Percentiles rank a stretch among this genome's conserved stretches.
phyloP scores from a whole-genome alignment of 345 rosid genomes.

The Capsella bursapastoris region DNA sequence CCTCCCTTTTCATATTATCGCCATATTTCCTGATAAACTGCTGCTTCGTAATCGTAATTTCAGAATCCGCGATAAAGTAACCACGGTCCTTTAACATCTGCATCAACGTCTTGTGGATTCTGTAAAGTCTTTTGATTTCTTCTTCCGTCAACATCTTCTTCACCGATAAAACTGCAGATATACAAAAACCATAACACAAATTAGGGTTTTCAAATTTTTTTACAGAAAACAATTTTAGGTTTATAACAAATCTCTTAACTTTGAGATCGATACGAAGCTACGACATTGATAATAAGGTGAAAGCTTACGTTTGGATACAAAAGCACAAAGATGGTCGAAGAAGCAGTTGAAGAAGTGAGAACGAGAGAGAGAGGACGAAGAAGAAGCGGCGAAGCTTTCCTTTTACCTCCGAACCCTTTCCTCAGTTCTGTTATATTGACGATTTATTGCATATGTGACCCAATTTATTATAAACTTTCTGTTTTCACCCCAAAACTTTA shows the following conservation, averaged over 20 bases:
- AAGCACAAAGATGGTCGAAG: not conserved
- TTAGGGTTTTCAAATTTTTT: conserved; percentile 6
- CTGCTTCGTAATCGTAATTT: conserved; percentile 54
- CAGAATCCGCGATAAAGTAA: conserved; percentile 69
- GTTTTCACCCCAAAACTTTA: conserved; percentile 6
- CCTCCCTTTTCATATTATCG: conserved; percentile 87
- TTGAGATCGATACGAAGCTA: not conserved
- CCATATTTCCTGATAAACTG: conserved; percentile 69
- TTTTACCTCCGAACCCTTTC: conserved; percentile 21
- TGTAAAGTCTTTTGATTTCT: conserved; percentile 63
- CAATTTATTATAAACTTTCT: not conserved
- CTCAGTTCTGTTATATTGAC: not conserved
- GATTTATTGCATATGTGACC: not conserved
- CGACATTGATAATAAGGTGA: not conserved
- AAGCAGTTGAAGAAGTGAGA: not conserved
- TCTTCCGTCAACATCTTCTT: conserved; percentile 68
- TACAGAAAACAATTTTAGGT: not conserved
- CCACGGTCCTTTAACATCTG: conserved; percentile 82
- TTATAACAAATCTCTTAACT: not conserved
- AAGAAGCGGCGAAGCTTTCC: conserved; percentile 23
- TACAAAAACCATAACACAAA: not conserved
- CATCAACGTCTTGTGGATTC: conserved; percentile 76
- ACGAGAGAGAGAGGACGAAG: conserved; percentile 5
- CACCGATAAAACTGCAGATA: conserved; percentile 11
- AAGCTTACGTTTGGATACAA: conserved; percentile 18